phyloP scores from a whole-genome alignment of 371 early-diverging fungal genomes.

The Mortierella sp. region DNA sequence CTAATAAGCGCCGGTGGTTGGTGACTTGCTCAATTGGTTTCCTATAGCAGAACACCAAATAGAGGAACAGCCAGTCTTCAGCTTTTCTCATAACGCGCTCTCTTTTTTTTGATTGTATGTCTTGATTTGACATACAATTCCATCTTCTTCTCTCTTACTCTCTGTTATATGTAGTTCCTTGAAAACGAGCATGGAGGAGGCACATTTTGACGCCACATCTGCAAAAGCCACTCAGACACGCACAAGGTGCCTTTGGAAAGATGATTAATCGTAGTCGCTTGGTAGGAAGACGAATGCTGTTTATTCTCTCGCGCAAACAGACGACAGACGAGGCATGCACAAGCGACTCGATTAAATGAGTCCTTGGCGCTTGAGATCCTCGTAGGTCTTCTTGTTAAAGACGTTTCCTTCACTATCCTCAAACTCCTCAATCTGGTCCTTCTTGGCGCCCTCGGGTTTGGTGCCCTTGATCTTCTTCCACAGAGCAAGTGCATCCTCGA shows the following conservation, averaged over 20 bases:
- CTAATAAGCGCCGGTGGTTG: constrained; percentile 57
- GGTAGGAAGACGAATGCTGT: background rate
- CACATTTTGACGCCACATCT: background rate
- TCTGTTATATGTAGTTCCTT: too few relatives aligned
- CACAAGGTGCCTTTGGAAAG: background rate
- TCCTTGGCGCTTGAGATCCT: constrained; percentile 95
- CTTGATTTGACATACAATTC: background rate
- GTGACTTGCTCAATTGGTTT: constrained; percentile 41
- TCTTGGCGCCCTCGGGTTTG: constrained; percentile 74
- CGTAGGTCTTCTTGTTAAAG: constrained; percentile 97
- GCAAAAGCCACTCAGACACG: background rate
- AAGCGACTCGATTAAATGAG: constrained; percentile 69
- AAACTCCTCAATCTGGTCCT: constrained; percentile 93
- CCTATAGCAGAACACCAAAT: background rate
- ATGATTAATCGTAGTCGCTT: background rate
- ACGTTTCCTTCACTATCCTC: constrained; percentile 98
- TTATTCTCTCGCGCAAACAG: background rate
- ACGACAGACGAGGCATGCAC: background rate
- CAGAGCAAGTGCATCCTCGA: constrained; percentile 92
- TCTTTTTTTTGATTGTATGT: background rate
- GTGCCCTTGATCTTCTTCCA: constrained; percentile 87
- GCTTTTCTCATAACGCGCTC: background rate
- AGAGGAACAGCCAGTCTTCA: background rate
- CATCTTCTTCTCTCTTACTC: background rate
- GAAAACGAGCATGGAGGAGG: too few relatives aligned